Evolutionary conservation across 2,329 filamentous ascomycete species (phyloP).

Genomic region (Fusarium buharicum): DNA sequence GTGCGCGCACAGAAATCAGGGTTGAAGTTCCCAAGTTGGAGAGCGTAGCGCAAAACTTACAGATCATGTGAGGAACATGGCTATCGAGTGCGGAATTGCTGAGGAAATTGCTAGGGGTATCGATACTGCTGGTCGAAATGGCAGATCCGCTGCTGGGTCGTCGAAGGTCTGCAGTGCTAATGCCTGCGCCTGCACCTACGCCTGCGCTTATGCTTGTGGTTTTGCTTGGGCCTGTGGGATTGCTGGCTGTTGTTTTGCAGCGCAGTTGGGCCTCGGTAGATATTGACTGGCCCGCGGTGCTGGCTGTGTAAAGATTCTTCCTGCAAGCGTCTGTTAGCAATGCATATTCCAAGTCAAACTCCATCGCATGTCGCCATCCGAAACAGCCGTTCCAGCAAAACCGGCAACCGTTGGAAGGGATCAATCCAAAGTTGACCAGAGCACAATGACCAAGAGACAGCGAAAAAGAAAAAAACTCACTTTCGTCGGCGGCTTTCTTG

Average conservation of each 20-base stretch:
- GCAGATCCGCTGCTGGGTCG: slow-evolving; percentile 52
- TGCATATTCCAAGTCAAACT: slow-evolving; percentile 15
- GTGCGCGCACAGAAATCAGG: slow-evolving; percentile 36
- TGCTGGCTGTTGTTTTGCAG: slow-evolving; percentile 52
- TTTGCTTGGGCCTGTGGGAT: slow-evolving; percentile 32
- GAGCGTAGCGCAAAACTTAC: slow-evolving; percentile 52
- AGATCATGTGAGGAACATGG: slow-evolving; percentile 60
- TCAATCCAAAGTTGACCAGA: slow-evolving; percentile 15
- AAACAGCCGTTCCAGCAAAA: slow-evolving; percentile 19
- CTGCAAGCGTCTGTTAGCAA: slow-evolving; percentile 49
- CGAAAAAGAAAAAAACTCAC: slow-evolving; percentile 64
- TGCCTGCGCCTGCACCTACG: slow-evolving; percentile 7
- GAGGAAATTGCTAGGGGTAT: slow-evolving; percentile 43
- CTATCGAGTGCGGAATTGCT: slow-evolving; percentile 50
- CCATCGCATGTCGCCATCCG: slow-evolving; percentile 32
- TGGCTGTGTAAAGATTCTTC: slow-evolving; percentile 57
- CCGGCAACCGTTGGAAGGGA: slow-evolving; percentile 7
- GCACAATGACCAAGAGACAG: slow-evolving; percentile 16
- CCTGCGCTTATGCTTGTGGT: not conserved
- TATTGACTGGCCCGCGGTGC: slow-evolving; percentile 49
- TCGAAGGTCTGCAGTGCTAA: slow-evolving; percentile 52
- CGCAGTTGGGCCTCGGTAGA: slow-evolving; percentile 59
- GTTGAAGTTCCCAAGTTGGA: slow-evolving; percentile 9
- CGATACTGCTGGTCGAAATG: slow-evolving; percentile 48
- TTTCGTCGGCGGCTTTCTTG: slow-evolving; percentile 87